Conservation (phyloP, 2,329 filamentous ascomycete species). For the Torrubiella hemipterigena region DNA sequence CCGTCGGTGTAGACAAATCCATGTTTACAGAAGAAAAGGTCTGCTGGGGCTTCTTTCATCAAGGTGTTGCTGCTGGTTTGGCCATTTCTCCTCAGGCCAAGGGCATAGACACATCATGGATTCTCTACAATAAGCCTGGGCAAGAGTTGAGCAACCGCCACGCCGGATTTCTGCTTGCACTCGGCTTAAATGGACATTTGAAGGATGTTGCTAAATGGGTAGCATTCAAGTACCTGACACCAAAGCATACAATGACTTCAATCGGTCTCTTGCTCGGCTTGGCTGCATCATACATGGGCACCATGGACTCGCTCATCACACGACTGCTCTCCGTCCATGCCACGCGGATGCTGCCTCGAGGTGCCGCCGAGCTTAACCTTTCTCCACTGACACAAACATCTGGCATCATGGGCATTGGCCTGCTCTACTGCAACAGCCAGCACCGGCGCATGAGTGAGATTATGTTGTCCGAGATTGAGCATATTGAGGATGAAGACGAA, state of each 20-base stretch:
- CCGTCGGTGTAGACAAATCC: conserved; percentile 81
- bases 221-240: conserved; percentile 97
- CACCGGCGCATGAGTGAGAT: conserved; percentile 98
- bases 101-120: conserved; percentile 97
- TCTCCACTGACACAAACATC: conserved; percentile 91
- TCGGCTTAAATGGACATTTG: conserved; percentile 91
- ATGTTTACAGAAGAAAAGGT: conserved; percentile 92
- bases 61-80: conserved; percentile 83
- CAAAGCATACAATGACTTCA: conserved; percentile 98
- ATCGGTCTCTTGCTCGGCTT: conserved; percentile 88
- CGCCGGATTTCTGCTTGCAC: conserved; percentile 79
- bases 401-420: conserved; percentile 90
- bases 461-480: conserved; percentile 95
- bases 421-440: conserved; percentile 89
- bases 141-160: conserved; percentile 90
- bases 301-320: conserved; percentile 94
- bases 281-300: conserved; percentile 87
- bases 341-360: conserved; percentile 82
- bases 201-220: conserved; percentile 94
- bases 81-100: conserved; percentile 82
- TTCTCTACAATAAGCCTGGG: conserved; percentile 87
- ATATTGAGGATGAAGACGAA: conserved; percentile 67
- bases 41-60: conserved; percentile 97
- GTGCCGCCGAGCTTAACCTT: conserved; percentile 86
- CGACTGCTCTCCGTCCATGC: conserved; percentile 90